Base-by-base conservation (phyloP, 176 grass and related monocot genomes). In the Microstegium vimineum region DNA sequence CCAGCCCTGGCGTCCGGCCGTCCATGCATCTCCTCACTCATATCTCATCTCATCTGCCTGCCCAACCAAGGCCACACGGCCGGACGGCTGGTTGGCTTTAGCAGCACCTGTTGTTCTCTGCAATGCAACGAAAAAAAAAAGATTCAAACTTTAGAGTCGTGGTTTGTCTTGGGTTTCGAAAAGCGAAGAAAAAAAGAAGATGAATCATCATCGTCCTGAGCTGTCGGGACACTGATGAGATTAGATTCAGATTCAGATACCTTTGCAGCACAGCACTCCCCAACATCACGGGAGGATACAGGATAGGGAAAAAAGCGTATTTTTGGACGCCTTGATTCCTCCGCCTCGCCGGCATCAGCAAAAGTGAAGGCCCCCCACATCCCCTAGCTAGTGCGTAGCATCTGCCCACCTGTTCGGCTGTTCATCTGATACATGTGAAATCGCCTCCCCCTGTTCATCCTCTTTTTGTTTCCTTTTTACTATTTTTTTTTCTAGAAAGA, bases 311-410 rank as follows among this genome's bases (percentile, higher is more conserved):
- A 11, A 78, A 86, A 85, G 82, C 5, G 1, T 7, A 7, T 11
- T 85, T 70, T 81, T 89, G 87, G 77, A 81, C 8, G 41, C 63
- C 34, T 84, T 80, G 62, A 84, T 84, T 69, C 64, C 57, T 37
- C 74, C 2, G 46, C 16, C 15, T 17, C 1, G 38, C 76, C n/a
- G 26, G 26, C 49, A n/a, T 5, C 68, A 30, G 30, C 65, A 23
- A 16, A 70, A 69, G 23, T 4, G 9, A 42, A 45, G 52, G 47
- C 10, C 16, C 4, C n/a, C n/a, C n/a, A n/a, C n/a, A n/a, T n/a
- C n/a, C n/a, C 42, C 13, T 18, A 18, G 16, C 0, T 17, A 49
- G 47, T 11, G 15, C 41, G 12, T 20, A 79, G 76, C 41, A 16
- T 79, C 61, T 16, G 10, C 57, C 76, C 77, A 79, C 4, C 4